Conservation (phyloP, 1,284 basidiomycete species). For the Ustilago tritici region DNA sequence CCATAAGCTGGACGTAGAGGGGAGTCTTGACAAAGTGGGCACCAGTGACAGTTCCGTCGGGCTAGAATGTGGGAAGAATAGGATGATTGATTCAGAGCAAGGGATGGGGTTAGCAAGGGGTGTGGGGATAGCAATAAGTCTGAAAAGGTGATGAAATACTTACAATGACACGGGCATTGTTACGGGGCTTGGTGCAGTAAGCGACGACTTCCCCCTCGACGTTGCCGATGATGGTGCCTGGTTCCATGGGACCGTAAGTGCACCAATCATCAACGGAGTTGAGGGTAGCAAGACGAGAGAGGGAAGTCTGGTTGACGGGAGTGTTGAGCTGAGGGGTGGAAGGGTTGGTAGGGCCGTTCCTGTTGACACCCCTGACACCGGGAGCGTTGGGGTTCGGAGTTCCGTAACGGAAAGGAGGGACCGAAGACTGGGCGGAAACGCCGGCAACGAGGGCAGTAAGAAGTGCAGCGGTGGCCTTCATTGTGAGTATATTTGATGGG, state of each 20-base stretch:
- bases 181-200: slow-evolving; percentile 76
- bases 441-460: slow-evolving; percentile 41
- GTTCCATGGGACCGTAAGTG: slow-evolving; percentile 69
- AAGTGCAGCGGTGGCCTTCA: slow-evolving; percentile 47
- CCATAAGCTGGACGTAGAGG: slow-evolving; percentile 72
- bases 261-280: slow-evolving; percentile 67
- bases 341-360: slow-evolving; percentile 65
- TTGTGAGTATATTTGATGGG: slow-evolving; percentile 10
- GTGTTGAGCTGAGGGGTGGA: slow-evolving; percentile 55
- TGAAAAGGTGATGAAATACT: slow-evolving; percentile 1
- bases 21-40: slow-evolving; percentile 67
- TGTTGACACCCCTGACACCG: slow-evolving; percentile 56
- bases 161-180: slow-evolving; percentile 67
- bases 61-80: slow-evolving; percentile 13
- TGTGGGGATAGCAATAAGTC: not conserved
- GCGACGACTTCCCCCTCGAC: slow-evolving; percentile 78
- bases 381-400: slow-evolving; percentile 54
- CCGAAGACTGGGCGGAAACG: slow-evolving; percentile 35
- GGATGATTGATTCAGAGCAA: not conserved
- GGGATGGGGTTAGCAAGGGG: not conserved
- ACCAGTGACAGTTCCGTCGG: slow-evolving; percentile 66
- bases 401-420: slow-evolving; percentile 60
- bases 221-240: slow-evolving; percentile 74
- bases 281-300: slow-evolving; percentile 57
- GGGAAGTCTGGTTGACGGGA: slow-evolving; percentile 64